Base-by-base conservation (phyloP, 1,139 yeast species). In the Maudiozyma humilis region DNA sequence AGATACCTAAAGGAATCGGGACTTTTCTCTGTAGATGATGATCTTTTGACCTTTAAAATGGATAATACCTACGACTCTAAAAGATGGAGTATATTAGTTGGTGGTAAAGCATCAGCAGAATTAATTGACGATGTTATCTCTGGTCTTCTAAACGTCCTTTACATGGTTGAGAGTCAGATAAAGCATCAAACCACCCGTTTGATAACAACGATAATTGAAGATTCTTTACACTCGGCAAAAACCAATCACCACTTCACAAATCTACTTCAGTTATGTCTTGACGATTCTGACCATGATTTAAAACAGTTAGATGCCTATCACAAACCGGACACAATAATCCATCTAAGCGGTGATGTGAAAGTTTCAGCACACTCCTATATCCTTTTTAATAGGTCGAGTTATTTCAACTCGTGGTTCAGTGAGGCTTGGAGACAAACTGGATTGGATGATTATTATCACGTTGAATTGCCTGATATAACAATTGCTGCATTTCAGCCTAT, bases 381-480 rank as follows among this genome's bases (percentile, higher is more conserved):
- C 6, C 59, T 87, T 19, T 57, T 68, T 3, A 62, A 76, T 0
- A 65, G 94, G 45, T 75, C 81, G 37, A 79, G 78, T 0, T 84
- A 72, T 56, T 85, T 86, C 59, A 80, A 76, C 48, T 73, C 83
- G 0, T 51, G 76, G 2, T 68, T 82, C 31, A 73, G 83, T 0
- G 60, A 64, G 2, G 62, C 79, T 46, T 83, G 93, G 93, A 57
- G 29, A 10, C 8, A 32, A 10, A 36, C 14, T 4, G 44, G 43
- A 27, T 32, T 37, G 3, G 7, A 53, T 6, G 59, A 40, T 39
- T 53, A 41, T 1, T 42, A 36, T 15, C 14, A 29, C 6, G 47
- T 80, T 16, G 68, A 71, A 34, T 71, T 85, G 43, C 62, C 65
- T 2, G 73, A 75, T 42, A 65, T 80, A 7, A 62, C 65, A 0